phyloP scores from a whole-genome alignment of 2,329 filamentous ascomycete genomes.

The Neospermospora avenae region DNA sequence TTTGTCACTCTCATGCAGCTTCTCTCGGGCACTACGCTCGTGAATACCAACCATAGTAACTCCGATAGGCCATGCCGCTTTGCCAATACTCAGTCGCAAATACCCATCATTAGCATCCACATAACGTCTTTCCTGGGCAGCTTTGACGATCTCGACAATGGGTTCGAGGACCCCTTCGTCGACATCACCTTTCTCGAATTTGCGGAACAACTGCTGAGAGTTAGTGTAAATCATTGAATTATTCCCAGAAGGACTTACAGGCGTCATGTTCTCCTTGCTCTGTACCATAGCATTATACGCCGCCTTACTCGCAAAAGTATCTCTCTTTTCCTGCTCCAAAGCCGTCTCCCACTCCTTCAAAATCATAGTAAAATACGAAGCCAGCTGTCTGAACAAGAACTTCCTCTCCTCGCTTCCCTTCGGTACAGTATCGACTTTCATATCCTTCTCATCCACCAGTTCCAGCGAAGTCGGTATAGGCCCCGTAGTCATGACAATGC shows the following conservation, averaged over 20 bases:
- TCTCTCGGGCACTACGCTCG: slow-evolving; percentile 92
- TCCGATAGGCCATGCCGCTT: slow-evolving; percentile 97
- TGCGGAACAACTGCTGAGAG: slow-evolving; percentile 67
- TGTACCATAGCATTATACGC: slow-evolving; percentile 84
- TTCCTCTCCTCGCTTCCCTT: slow-evolving; percentile 62
- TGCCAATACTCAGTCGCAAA: slow-evolving; percentile 86
- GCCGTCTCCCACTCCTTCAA: slow-evolving; percentile 81
- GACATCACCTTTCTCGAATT: slow-evolving; percentile 77
- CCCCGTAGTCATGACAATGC: slow-evolving; percentile 60
- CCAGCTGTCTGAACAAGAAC: slow-evolving; percentile 82
- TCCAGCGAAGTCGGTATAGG: slow-evolving; percentile 84
- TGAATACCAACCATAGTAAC: slow-evolving; percentile 99
- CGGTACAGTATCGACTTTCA: slow-evolving; percentile 70
- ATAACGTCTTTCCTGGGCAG: slow-evolving; percentile 86
- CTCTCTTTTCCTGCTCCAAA: slow-evolving; percentile 60
- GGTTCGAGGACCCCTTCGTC: slow-evolving; percentile 77
- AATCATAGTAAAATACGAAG: slow-evolving; percentile 96
- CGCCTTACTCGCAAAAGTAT: slow-evolving; percentile 74
- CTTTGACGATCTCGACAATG: slow-evolving; percentile 86
- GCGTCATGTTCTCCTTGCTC: slow-evolving; percentile 82
- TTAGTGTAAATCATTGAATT: slow-evolving; percentile 12
- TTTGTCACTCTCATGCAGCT: slow-evolving; percentile 81
- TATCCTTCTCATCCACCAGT: slow-evolving; percentile 78
- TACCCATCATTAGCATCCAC: slow-evolving; percentile 97
- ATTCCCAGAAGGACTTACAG: slow-evolving; percentile 44